Evolutionary conservation across 345 rosid species (phyloP).

Genomic region (Eucalyptus lansdowneana): DNA sequence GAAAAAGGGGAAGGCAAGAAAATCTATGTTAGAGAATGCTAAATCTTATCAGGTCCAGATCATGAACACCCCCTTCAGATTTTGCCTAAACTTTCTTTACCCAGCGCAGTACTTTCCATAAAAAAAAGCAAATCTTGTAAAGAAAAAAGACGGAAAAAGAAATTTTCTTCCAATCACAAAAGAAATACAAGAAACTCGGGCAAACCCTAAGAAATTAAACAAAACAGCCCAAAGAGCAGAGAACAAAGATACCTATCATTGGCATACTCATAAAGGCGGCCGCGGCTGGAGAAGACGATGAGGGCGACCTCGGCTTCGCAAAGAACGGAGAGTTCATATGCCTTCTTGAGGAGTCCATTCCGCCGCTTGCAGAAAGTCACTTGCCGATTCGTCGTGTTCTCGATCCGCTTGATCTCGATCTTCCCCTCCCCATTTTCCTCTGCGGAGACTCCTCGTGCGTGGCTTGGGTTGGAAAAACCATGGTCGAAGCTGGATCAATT

Average conservation of each 20-base stretch:
- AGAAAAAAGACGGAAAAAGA: not conserved
- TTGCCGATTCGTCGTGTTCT: constrained; percentile 96
- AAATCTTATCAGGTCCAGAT: not conserved
- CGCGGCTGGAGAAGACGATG: constrained; percentile 95
- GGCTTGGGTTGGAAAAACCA: constrained; percentile 26
- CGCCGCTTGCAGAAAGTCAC: constrained; percentile 97
- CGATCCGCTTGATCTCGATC: constrained; percentile 99
- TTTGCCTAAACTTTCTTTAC: not conserved
- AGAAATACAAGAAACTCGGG: not conserved
- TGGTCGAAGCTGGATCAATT: not conserved
- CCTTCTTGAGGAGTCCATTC: constrained; percentile 91
- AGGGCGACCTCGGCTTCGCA: constrained; percentile 85
- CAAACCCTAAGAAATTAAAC: not conserved
- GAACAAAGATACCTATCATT: constrained; percentile 54
- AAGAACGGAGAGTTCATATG: constrained; percentile 90
- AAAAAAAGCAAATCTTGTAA: not conserved
- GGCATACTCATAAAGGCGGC: constrained; percentile 96
- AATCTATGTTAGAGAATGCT: not conserved
- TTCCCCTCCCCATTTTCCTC: constrained; percentile 89
- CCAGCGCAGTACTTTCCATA: not conserved
- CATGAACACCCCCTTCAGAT: not conserved
- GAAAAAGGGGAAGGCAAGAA: not conserved
- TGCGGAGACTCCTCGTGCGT: constrained; percentile 21
- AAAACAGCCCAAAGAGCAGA: not conserved
- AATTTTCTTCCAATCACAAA: not conserved